Conservation (phyloP, 2,329 filamentous ascomycete genomes). For the Beauveria varroae region DNA sequence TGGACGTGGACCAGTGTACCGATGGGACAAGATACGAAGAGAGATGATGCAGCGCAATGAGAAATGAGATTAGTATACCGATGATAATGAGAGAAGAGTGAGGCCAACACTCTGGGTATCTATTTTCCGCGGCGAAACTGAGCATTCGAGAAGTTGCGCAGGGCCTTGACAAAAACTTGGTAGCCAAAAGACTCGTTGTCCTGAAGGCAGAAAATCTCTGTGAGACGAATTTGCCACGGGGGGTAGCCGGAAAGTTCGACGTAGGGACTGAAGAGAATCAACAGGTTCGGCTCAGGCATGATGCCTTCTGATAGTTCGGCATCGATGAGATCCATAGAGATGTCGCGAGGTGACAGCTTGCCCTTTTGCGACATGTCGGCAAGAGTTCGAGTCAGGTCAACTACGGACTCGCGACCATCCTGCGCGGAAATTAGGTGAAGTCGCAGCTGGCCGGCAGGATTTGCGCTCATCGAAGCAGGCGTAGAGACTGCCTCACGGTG, state of each 20-base stretch:
- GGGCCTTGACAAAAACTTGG: constrained; percentile 79
- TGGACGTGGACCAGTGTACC: constrained; percentile 58
- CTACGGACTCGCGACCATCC: constrained; percentile 86
- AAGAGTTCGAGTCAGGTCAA: constrained; percentile 90
- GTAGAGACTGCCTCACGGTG: constrained; percentile 31
- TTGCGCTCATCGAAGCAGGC: constrained; percentile 22
- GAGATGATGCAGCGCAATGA: constrained; percentile 39
- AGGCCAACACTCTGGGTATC: constrained; percentile 9
- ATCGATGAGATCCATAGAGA: constrained; percentile 79
- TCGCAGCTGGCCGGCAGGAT: constrained; percentile 34
- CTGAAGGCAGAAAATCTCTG: constrained; percentile 78
- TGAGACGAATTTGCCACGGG: constrained; percentile 91
- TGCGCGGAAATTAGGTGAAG: constrained; percentile 78
- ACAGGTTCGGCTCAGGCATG: constrained; percentile 81
- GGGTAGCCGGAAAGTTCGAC: constrained; percentile 87
- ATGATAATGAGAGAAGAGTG: constrained; percentile 7
- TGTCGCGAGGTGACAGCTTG: constrained; percentile 74
- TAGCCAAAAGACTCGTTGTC: constrained; percentile 84
- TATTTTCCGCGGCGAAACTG: constrained; percentile 78
- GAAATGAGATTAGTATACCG: neutral
- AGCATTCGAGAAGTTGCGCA: constrained; percentile 78
- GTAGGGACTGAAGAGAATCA: constrained; percentile 78
- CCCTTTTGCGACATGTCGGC: constrained; percentile 89
- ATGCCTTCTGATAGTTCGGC: constrained; percentile 74
- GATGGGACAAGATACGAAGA: constrained; percentile 52